These are phyloP conservation scores for Vicia sativa DNA, from an alignment of 306 rosid genomes.

Conservation along the genomic window DNA sequence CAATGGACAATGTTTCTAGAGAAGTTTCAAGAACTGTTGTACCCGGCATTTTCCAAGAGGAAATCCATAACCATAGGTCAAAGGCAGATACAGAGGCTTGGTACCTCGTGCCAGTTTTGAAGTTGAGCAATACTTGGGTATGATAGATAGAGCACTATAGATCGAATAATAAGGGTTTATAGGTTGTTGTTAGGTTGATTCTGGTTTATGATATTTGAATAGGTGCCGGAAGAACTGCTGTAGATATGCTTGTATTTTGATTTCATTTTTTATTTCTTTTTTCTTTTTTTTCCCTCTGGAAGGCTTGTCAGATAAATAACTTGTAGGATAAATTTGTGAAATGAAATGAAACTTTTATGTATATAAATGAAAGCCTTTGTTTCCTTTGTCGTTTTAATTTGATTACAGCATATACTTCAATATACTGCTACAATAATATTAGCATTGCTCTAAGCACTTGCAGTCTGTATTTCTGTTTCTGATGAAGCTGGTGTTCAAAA, in stretches of 20 bases:
- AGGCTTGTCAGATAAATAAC: slow-evolving; percentile 78
- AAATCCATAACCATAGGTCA: slow-evolving; percentile 70
- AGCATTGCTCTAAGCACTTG: background rate
- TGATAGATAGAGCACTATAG: slow-evolving; percentile 44
- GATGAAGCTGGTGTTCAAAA: background rate
- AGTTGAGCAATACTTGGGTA: slow-evolving; percentile 48
- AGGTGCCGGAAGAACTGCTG: slow-evolving; percentile 51
- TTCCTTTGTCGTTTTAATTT: slow-evolving; percentile 1
- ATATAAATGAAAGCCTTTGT: slow-evolving; percentile 38
- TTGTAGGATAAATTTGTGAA: slow-evolving; percentile 57
- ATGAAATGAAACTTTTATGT: slow-evolving; percentile 58
- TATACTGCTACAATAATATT: background rate
- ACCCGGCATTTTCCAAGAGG: slow-evolving; percentile 77
- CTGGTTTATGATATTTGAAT: slow-evolving; percentile 48
- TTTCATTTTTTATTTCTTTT: slow-evolving; percentile 33
- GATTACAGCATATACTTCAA: background rate
- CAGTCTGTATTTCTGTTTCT: background rate
- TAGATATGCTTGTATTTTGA: slow-evolving; percentile 77
- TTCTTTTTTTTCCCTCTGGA: slow-evolving; percentile 35
- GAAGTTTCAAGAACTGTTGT: slow-evolving; percentile 77
- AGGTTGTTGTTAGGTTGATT: slow-evolving; percentile 50
- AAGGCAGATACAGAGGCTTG: slow-evolving; percentile 95
- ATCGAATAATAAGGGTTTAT: slow-evolving; percentile 47
- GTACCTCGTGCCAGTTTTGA: slow-evolving; percentile 99
- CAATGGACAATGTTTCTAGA: slow-evolving; percentile 77